Percentiles rank a stretch among this genome's conserved stretches.
phyloP scores from a whole-genome alignment of 495 filamentous ascomycete genomes.

The Aspergillus haitiensis region DNA sequence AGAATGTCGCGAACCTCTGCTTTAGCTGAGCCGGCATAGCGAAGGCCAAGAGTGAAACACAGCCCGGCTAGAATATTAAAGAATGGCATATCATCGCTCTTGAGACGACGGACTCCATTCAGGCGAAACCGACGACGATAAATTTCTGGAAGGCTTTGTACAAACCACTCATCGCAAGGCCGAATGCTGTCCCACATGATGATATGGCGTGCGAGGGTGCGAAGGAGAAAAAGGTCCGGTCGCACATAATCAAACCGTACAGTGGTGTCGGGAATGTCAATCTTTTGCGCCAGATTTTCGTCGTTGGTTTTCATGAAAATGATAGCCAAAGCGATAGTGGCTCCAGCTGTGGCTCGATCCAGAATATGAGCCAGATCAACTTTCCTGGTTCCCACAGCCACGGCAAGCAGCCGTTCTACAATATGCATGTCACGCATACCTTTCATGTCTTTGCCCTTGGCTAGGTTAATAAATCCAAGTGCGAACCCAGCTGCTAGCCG shows the following conservation, averaged over 20 bases:
- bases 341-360: slow-evolving; percentile 87
- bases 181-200: slow-evolving; percentile 90
- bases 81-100: slow-evolving; percentile 81
- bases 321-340: slow-evolving; percentile 84
- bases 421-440: slow-evolving; percentile 94
- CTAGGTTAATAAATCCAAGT: slow-evolving; percentile 91
- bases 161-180: slow-evolving; percentile 70
- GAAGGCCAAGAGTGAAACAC: slow-evolving; percentile 79
- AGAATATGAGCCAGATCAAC: slow-evolving; percentile 87
- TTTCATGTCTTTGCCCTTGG: slow-evolving; percentile 80
- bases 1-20: slow-evolving; percentile 72
- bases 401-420: slow-evolving; percentile 77
- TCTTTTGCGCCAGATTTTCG: slow-evolving; percentile 81
- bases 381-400: slow-evolving; percentile 84
- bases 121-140: slow-evolving; percentile 61
- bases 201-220: slow-evolving; percentile 85
- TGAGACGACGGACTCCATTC: slow-evolving; percentile 53
- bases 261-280: slow-evolving; percentile 86
- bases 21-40: slow-evolving; percentile 82
- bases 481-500: slow-evolving; percentile 91
- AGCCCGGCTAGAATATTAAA: slow-evolving; percentile 90
- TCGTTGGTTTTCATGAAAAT: slow-evolving; percentile 98
- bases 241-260: slow-evolving; percentile 93
- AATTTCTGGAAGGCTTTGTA: slow-evolving; percentile 64
- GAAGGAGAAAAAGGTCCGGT: slow-evolving; percentile 86